Evolutionary conservation across 1,139 yeast genomes (phyloP), one percentile per base, ranked within the genome.

Genomic region (Scheffersomyces parashehatae): DNA sequence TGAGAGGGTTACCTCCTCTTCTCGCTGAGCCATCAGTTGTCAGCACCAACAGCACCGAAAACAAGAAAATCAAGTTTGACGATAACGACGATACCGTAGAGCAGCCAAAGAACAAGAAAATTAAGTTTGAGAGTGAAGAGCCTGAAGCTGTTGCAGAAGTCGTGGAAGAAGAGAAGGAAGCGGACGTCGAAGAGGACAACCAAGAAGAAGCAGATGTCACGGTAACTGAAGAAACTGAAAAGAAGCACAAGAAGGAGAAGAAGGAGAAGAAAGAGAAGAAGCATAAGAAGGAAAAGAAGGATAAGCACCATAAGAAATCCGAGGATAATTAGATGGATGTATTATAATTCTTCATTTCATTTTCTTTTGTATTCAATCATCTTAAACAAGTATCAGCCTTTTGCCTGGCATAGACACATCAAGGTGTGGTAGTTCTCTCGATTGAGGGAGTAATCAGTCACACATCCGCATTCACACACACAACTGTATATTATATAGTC

Each of bases 1-100:
- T 85, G 54, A 71, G 87, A 58, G 93, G 93, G 2, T 75, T 85
- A 48, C 89, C 91, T 5, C 90, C 90, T 15, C 60, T 76, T 48
- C 64, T 62, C 43, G 60, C 65, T 6, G 73, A 66, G 40, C 37
- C 45, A 6, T 50, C 51, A 15, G 40, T 43, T 26, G 20, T 40
- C 6, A 50, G 51, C 36, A 47, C 53, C 35, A 53, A 52, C 38
- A 59, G 54, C 35, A 49, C 53, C 20, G 50, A 52, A 38, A 61
- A 54, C 42, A 59, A 65, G 48, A 66, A 64, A 48, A 63, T 43
- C 55, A 50, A 59, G 60, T 50, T 63, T 51, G 50, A 58, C 42
- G 59, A 54, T 29, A 53, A 46, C 3, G 56, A 49, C 7, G 60
- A 49, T 8, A 51, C 33, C 5, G 35, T 43, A 10, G 46, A 37